Evolutionary conservation across 257 asterid species (phyloP).

Genomic region (Fraxinus pennsylvanica): DNA sequence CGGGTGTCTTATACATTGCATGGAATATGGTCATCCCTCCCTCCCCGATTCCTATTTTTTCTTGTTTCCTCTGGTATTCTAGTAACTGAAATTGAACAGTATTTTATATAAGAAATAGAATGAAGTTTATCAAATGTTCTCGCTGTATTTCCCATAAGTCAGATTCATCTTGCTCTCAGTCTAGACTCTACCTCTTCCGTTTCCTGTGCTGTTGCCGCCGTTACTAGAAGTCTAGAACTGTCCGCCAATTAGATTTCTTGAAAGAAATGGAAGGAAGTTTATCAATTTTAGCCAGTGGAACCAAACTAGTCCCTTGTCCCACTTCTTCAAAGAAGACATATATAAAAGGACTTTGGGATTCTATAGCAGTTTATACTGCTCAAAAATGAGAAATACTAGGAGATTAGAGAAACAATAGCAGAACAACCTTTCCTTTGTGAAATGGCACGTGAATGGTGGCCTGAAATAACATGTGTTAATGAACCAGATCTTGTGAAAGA

Average conservation of each 20-base stretch:
- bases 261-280: conserved; percentile 27
- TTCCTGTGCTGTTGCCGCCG: neutral
- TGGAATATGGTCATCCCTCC: no score
- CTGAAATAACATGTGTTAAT: conserved; percentile 49
- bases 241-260: neutral
- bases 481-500: neutral
- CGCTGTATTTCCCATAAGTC: neutral
- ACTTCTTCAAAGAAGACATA: neutral
- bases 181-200: neutral
- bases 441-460: conserved; percentile 68
- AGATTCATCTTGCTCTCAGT: neutral
- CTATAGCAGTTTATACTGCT: conserved; percentile 34
- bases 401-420: conserved; percentile 57
- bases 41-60: no score
- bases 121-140: neutral
- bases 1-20: no score
- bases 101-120: neutral
- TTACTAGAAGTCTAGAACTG: no score
- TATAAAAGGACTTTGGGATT: conserved; percentile 41
- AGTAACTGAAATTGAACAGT: no score
- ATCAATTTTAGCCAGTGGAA: neutral
- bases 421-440: conserved; percentile 60
- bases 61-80: no score
- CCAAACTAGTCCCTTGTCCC: neutral
- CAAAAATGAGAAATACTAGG: conserved; percentile 63